Conservation (phyloP, 1,139 yeast genomes). For the Magnusiomyces fungicola region DNA sequence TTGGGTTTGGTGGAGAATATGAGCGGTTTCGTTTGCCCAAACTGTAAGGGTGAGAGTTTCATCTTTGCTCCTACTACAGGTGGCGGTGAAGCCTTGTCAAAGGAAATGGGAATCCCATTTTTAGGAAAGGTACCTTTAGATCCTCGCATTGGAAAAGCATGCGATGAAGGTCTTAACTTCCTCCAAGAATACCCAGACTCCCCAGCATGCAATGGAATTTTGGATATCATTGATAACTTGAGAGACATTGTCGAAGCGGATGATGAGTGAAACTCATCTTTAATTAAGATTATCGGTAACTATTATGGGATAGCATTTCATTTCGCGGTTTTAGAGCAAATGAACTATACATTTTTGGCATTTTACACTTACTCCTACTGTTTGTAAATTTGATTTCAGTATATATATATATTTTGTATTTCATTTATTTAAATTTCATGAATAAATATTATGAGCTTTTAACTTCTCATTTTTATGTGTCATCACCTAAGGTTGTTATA, state of each 20-base stretch:
- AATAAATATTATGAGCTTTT: no score
- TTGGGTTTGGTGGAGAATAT: conserved; percentile 93
- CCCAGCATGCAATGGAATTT: conserved; percentile 83
- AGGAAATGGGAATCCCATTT: conserved; percentile 68
- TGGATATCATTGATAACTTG: conserved; percentile 64
- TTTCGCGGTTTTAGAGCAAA: no score
- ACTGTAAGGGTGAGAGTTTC: conserved; percentile 81
- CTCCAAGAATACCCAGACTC: conserved; percentile 76
- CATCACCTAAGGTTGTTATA: no score
- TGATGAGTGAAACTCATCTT: background rate
- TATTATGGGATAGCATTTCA: no score
- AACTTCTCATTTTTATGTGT: no score
- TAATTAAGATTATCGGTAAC: no score
- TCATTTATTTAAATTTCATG: no score
- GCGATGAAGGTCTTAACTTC: conserved; percentile 86
- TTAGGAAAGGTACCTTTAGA: conserved; percentile 93
- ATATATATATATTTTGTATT: no score
- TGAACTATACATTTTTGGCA: no score
- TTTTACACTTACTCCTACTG: no score
- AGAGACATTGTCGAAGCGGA: conserved; percentile 16
- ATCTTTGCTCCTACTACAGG: conserved; percentile 96
- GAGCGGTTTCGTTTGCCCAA: conserved; percentile 98
- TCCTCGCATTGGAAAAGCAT: conserved; percentile 84
- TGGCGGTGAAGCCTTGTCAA: conserved; percentile 80
- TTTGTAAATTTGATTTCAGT: no score